Evolutionary conservation across 2,329 filamentous ascomycete genomes (phyloP), one percentile per base, ranked within the genome.

Genomic region (Hymenoscyphus fraxineus): DNA sequence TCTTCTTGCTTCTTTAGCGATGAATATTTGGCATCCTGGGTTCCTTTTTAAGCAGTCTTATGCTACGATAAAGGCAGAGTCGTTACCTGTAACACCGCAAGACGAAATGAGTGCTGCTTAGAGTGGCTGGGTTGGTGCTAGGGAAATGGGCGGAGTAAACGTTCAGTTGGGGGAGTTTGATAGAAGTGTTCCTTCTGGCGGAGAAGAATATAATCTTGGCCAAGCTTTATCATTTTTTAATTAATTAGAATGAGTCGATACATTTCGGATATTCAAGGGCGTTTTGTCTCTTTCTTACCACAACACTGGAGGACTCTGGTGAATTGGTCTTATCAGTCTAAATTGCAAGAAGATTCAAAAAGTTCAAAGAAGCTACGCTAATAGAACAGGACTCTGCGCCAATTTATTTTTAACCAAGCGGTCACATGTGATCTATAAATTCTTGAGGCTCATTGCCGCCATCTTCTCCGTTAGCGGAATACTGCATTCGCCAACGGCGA

Each of bases 21-120:
- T 85, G 59, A 82, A 81, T 60, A 59, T 80, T 35, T 80, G 78
- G 69, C 80, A 82, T 62, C 80, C 80, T 0, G 67, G 67, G 12
- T 65, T 65, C 22, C 39, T 66, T 38, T 65, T 69, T 31, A 61
- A 68, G 22, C 54, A 69, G 39, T 59, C 47, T 40, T 62, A 66
- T 59, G 66, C 64, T 22, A 64, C 62, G 32, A 54, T 60, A 5
- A 65, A 65, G 27, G 44, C 63, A 4, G 63, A 65, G 22, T 15
- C 13, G 10, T 15, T 31, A 16, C 35, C 44, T 16, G 3, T 5
- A 7, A 27, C 22, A 31, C 35, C n/a, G n/a, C 7, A n/a, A 16
- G 58, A n/a, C 35, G 58, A 59, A 19, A 59, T 59, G 58, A 59
- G 39, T 44, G 32, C 15, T 0, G 19, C 44, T 51, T 51, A n/a